phyloP scores from a whole-genome alignment of 2,329 filamentous ascomycete species.

The Pezicula carpinea region DNA sequence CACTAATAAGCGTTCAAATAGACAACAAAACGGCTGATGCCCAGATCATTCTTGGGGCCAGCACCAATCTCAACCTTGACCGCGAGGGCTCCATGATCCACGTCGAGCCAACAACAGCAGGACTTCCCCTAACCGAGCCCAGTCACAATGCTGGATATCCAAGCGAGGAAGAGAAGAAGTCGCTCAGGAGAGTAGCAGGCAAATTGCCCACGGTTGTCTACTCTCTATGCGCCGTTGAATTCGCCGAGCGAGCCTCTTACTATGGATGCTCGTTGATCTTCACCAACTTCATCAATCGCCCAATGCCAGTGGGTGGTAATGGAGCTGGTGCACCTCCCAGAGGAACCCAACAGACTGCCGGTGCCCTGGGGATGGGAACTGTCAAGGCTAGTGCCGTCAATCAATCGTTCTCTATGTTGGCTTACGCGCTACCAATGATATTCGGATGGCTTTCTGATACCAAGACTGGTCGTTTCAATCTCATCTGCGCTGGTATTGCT shows the following conservation, averaged over 20 bases:
- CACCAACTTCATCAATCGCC: conserved; percentile 58
- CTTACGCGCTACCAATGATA: conserved; percentile 42
- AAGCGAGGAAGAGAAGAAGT: conserved; percentile 56
- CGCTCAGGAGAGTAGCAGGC: conserved; percentile 59
- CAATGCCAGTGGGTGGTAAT: conserved; percentile 44
- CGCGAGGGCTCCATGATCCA: conserved; percentile 12
- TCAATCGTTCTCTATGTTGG: conserved; percentile 47
- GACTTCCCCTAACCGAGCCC: conserved; percentile 27
- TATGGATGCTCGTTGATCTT: conserved; percentile 61
- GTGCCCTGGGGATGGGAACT: conserved; percentile 55
- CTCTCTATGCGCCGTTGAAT: conserved; percentile 67
- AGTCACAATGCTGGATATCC: conserved; percentile 6
- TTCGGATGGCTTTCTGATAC: conserved; percentile 57
- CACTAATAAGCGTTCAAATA: no score
- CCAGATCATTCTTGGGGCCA: conserved; percentile 9
- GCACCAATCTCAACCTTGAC: conserved; percentile 10
- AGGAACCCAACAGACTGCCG: conserved; percentile 34
- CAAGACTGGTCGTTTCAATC: conserved; percentile 60
- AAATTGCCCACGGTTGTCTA: conserved; percentile 62
- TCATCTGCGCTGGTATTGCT: conserved; percentile 43
- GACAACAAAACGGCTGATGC: conserved; percentile 11
- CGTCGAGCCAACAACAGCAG: conserved; percentile 4
- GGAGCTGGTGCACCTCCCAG: conserved; percentile 33
- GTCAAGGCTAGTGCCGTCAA: conserved; percentile 46
- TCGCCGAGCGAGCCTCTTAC: conserved; percentile 75